Conservation (phyloP, 2,329 filamentous ascomycete species). For the Calycina herbarum region DNA sequence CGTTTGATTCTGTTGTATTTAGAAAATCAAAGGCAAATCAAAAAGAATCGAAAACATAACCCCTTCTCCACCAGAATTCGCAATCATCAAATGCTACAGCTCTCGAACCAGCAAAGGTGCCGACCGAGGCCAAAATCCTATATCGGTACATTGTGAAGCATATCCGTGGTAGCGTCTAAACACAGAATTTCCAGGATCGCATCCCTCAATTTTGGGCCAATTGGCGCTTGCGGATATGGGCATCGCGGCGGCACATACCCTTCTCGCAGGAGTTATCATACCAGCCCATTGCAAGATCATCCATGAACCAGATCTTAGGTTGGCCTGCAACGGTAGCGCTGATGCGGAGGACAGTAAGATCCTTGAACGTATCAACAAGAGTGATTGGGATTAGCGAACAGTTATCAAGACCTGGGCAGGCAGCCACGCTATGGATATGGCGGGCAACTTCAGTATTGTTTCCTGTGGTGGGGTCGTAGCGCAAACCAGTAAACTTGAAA, state of each 20-base stretch:
- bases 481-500: slow-evolving; percentile 42
- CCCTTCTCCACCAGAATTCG: slow-evolving; percentile 10
- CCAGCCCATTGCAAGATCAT: slow-evolving; percentile 47
- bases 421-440: slow-evolving; percentile 31
- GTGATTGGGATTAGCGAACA: slow-evolving; percentile 37
- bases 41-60: slow-evolving; percentile 12
- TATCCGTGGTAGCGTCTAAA: neutral
- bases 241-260: slow-evolving; percentile 39
- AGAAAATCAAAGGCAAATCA: slow-evolving; percentile 16
- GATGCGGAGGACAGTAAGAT: slow-evolving; percentile 43
- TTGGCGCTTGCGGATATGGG: slow-evolving; percentile 22
- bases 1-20: slow-evolving; percentile 6
- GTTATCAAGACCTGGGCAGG: slow-evolving; percentile 34
- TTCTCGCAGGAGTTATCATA: slow-evolving; percentile 43
- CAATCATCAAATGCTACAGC: slow-evolving; percentile 1
- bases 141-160: slow-evolving; percentile 11
- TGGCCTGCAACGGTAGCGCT: slow-evolving; percentile 42
- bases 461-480: slow-evolving; percentile 29
- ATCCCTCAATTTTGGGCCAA: neutral
- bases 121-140: slow-evolving; percentile 7
- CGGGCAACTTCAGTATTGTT: slow-evolving; percentile 29
- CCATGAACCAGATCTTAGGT: slow-evolving; percentile 48
- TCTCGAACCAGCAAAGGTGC: slow-evolving; percentile 7
- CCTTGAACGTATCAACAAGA: slow-evolving; percentile 34
- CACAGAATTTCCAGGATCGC: neutral